Base-by-base conservation (phyloP, 2,329 filamentous ascomycete species). In the Aaosphaeria arxii region DNA sequence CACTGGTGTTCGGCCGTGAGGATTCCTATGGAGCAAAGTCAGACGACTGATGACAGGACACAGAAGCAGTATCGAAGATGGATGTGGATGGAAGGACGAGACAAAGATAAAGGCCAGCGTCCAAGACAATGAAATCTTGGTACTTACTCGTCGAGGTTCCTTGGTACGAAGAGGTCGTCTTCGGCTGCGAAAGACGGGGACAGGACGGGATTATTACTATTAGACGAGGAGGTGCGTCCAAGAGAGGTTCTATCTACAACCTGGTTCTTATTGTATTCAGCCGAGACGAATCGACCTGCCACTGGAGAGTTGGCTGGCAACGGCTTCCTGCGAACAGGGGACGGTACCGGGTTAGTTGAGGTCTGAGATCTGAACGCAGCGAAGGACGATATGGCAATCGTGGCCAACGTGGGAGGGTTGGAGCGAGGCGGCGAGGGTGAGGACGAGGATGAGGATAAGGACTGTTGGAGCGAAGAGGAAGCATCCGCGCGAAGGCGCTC, bases 261-360 rank as follows among this genome's bases (percentile, higher is more conserved):
- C 48, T 61, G 62, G 43, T 56, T 77, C 66, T 57, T 73, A 68
- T 61, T 74, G 66, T 63, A 61, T 49, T 64, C 70, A 55, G 69
- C 63, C 47, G 65, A 63, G 33, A 70, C 70, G 58, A 74, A 74
- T 42, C 69, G 73, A 46, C 64, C 64, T 48, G 75, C 69, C 47
- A 77, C 64, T 53, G 77, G 74, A 44, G 77, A 75, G 68, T 74
- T 74, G 50, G 71, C 67, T 52, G 79, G 80, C 52, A 83, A 66
- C 58, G 80, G 78, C 64, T 82, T 82, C 56, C 79, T 73, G 57
- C 74, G 74, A 50, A 81, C 70, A 46, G 73, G 70, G 52, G 74
- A 71, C 38, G 72, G 63, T 49, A 66, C 62, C 49, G 72, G 66
- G 51, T 73, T 70, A 55, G 70, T 69, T 39, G 69, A 69, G 38